Percentiles rank a stretch among this genome's conserved stretches.
phyloP scores from a whole-genome alignment of 495 filamentous ascomycete species.

The Pseudoneurospora amorphoporcata region DNA sequence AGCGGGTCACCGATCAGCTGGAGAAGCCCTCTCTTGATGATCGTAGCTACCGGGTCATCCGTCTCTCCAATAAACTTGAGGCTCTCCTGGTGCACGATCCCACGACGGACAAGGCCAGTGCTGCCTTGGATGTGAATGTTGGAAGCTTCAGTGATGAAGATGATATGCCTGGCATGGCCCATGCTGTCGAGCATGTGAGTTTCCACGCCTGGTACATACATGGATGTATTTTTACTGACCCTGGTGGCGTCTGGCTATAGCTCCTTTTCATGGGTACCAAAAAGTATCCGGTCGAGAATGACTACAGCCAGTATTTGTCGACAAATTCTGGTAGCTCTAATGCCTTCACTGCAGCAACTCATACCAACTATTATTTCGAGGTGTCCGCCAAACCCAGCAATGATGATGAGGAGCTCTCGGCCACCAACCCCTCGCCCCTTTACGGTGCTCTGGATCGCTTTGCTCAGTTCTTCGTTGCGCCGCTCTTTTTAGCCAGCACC shows the following conservation, averaged over 20 bases:
- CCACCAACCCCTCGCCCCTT: constrained; percentile 57
- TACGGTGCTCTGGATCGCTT: constrained; percentile 91
- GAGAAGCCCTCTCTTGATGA: constrained; percentile 86
- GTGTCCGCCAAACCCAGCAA: constrained; percentile 62
- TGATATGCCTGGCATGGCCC: constrained; percentile 88
- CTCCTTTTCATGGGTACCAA: constrained; percentile 97
- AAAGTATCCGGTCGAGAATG: constrained; percentile 96
- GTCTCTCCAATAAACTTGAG: constrained; percentile 82
- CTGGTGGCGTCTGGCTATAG: constrained; percentile 31
- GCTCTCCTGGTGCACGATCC: constrained; percentile 88
- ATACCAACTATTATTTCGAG: constrained; percentile 98
- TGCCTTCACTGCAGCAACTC: constrained; percentile 85
- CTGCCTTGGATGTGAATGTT: constrained; percentile 89
- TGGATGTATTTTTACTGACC: constrained; percentile 9
- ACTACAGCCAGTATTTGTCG: constrained; percentile 86
- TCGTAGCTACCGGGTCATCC: constrained; percentile 78
- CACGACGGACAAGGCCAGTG: constrained; percentile 93
- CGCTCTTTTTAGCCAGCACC: constrained; percentile 81
- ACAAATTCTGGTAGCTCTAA: constrained; percentile 86
- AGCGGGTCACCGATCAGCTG: constrained; percentile 66
- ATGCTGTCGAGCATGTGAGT: constrained; percentile 66
- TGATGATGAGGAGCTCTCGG: constrained; percentile 37
- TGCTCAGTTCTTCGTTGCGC: constrained; percentile 92
- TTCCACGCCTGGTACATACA: not conserved
- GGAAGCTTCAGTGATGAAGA: constrained; percentile 88